A percentile compares a stretch with the other conserved stretches of the same genome.
phyloP scores from a whole-genome alignment of 2,329 filamentous ascomycete genomes.

The Ciborinia camelliae region DNA sequence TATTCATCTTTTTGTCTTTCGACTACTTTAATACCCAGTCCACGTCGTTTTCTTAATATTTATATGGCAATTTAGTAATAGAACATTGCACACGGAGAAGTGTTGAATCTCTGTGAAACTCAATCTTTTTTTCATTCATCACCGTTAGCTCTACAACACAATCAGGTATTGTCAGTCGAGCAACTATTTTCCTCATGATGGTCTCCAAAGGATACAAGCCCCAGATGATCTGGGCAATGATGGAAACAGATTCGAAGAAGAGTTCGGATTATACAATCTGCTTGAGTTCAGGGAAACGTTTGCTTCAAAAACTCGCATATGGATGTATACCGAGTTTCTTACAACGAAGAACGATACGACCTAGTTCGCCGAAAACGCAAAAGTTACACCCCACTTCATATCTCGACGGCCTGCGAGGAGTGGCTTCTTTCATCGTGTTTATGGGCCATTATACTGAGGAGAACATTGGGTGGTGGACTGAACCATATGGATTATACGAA shows the following conservation, averaged over 20 bases:
- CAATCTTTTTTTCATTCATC: background rate
- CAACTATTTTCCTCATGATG: background rate
- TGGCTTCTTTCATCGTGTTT: constrained; percentile 49
- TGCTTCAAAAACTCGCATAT: constrained; percentile 30
- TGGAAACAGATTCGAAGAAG: constrained; percentile 10
- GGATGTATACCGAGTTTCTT: constrained; percentile 38
- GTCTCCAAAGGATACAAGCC: constrained; percentile 8
- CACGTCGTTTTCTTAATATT: background rate
- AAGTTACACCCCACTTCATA: constrained; percentile 41
- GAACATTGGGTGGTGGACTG: constrained; percentile 41
- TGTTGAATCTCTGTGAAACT: constrained; percentile 3
- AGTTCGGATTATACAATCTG: constrained; percentile 26
- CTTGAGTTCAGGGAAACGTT: constrained; percentile 26
- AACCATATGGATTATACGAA: constrained; percentile 36
- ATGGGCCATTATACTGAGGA: constrained; percentile 46
- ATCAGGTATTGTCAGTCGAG: constrained; percentile 12
- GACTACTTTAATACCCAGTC: background rate
- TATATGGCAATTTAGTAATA: background rate
- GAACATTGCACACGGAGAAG: background rate
- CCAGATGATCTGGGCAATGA: constrained; percentile 9
- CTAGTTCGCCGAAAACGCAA: constrained; percentile 27
- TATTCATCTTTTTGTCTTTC: background rate
- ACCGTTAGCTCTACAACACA: background rate
- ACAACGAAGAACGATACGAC: constrained; percentile 34
- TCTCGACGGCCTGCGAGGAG: constrained; percentile 49